Percentiles rank a stretch among this genome's conserved stretches.
These are phyloP conservation scores for Chimonanthus praecox DNA, from an alignment of 164 flowering plant species.

Conservation along the genomic window DNA sequence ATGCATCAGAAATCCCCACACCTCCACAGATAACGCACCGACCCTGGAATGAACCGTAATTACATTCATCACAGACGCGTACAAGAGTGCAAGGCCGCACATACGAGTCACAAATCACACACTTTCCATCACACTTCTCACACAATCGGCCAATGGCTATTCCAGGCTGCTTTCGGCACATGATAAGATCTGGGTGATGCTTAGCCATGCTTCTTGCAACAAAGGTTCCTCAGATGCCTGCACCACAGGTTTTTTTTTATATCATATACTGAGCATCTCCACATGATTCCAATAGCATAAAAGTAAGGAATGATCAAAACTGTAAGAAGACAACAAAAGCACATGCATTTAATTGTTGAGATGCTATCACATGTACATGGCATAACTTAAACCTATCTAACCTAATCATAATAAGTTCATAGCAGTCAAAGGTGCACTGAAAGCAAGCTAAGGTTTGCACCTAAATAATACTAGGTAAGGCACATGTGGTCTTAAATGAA, in stretches of 20 bases:
- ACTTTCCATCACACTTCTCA: slow-evolving; percentile 62
- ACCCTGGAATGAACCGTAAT: slow-evolving; percentile 87
- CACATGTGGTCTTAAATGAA: no score
- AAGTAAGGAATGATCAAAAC: no score
- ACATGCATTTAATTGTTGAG: no score
- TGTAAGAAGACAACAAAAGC: no score
- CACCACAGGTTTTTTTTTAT: background rate
- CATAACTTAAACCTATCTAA: no score
- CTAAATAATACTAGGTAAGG: no score
- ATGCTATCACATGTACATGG: no score
- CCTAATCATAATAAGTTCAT: no score
- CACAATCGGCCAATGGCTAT: slow-evolving; percentile 65
- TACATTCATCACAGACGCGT: slow-evolving; percentile 83
- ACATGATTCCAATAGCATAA: no score
- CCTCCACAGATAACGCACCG: slow-evolving; percentile 84
- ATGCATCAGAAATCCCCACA: slow-evolving; percentile 85
- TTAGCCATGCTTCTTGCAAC: slow-evolving; percentile 43
- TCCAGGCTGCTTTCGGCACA: slow-evolving; percentile 72
- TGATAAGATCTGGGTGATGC: slow-evolving; percentile 74
- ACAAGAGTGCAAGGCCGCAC: slow-evolving; percentile 75
- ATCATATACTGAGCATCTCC: background rate
- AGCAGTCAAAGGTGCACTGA: no score
- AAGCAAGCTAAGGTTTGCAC: no score
- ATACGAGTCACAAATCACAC: slow-evolving; percentile 66
- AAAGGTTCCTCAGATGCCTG: background rate